Evolutionary conservation across 73 alveolate genomes (phyloP).

Genomic region (Breviolum minutum): DNA sequence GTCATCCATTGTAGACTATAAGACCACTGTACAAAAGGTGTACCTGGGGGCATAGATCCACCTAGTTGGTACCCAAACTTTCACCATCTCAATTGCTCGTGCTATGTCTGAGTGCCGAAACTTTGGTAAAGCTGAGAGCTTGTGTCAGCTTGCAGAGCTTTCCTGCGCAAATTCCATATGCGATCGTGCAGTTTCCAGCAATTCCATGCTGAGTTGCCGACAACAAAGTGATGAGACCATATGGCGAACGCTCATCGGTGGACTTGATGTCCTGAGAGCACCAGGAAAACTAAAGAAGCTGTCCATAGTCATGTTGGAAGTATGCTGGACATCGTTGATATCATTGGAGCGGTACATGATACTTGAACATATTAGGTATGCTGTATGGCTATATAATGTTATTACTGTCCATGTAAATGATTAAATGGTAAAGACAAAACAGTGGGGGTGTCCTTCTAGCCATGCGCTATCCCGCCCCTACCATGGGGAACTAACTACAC

Average conservation of each 20-base stretch:
- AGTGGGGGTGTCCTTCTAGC: no score
- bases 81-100: not conserved
- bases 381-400: no score
- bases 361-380: no score
- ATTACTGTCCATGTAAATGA: no score
- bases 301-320: no score
- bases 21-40: not conserved
- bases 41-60: not conserved
- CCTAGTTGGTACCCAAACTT: not conserved
- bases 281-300: not conserved
- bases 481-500: no score
- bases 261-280: constrained; percentile 54
- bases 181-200: not conserved
- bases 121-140: constrained; percentile 93
- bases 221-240: constrained; percentile 77
- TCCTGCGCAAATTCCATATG: not conserved
- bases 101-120: not conserved
- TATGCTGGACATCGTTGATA: no score
- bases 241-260: constrained; percentile 84
- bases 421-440: no score
- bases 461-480: no score
- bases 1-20: no score
- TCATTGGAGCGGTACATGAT: no score
- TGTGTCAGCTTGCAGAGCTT: constrained; percentile 95
- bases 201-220: not conserved